Evolutionary conservation across 2,329 filamentous ascomycete species (phyloP), one percentile per base, ranked within the genome.

Genomic region (Colletotrichum musae): DNA sequence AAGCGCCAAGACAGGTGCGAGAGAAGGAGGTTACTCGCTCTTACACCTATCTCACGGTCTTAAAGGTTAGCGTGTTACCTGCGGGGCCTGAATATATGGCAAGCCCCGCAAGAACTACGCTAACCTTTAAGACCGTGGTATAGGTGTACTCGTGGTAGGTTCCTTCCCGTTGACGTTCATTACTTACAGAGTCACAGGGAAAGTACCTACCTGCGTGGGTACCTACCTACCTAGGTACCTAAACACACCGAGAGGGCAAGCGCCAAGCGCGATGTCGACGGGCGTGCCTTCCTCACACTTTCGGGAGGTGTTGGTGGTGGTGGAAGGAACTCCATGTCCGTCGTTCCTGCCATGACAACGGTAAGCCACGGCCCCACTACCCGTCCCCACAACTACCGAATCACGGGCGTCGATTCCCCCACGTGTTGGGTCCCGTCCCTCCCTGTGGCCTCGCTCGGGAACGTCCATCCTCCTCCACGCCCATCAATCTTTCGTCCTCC

Each of bases 361-460:
- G 62, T 9, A 9, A 32, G 28, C 21, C 39, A 43, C 56, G 61
- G 66, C 66, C 66, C 62, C 62, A 57, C 66, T 41, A 7, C 13
- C 43, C 36, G 26, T 39, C 56, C 36, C 51, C 56, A 26, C 51
- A 48, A 39, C 63, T 70, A 26, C 67, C 67, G 51, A 70, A 70
- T 70, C 67, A 70, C 45, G 36, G 21, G 18, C 15, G 24, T 43
- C 63, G 24, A 47, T 51, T 67, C 45, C 67, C 52, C 67, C 67
- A 70, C 67, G 67, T 70, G 67, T 18, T 54, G 51, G 51, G 21
- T 61, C 57, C 62, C 57, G 67, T 52, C 36, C 43, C 45, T 52
- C 32, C 26, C 6, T 67, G 67, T 70, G 62, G 67, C 52, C 36
- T 58, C n/a, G 39, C 39, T 41, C 32, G 54, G 61, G 61, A 32